Evolutionary conservation across 495 filamentous ascomycete genomes (phyloP).

Genomic region (Daldinia decipiens): DNA sequence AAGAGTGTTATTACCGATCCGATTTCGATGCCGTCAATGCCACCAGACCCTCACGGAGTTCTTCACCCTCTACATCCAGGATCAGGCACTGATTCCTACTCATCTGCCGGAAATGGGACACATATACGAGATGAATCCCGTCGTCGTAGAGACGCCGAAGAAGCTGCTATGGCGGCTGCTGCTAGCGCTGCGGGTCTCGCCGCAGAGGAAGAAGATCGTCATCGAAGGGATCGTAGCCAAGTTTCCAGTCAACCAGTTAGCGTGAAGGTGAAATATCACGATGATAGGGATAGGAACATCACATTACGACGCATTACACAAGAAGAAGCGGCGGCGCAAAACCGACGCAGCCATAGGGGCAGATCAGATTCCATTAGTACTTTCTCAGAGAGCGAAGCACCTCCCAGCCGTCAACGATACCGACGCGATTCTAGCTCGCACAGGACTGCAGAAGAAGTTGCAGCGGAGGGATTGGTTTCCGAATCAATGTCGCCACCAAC

Average conservation of each 20-base stretch:
- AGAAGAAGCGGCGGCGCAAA: constrained; percentile 73
- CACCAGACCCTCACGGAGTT: constrained; percentile 65
- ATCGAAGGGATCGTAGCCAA: constrained; percentile 49
- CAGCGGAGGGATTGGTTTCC: constrained; percentile 53
- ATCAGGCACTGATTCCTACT: constrained; percentile 67
- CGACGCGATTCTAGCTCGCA: constrained; percentile 56
- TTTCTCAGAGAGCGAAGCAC: constrained; percentile 56
- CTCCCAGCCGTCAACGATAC: constrained; percentile 54
- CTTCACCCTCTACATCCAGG: constrained; percentile 68
- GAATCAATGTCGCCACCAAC: constrained; percentile 57
- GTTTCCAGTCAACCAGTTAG: constrained; percentile 72
- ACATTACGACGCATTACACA: constrained; percentile 83
- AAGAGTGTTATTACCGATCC: constrained; percentile 49
- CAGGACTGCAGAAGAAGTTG: constrained; percentile 51
- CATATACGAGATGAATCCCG: constrained; percentile 57
- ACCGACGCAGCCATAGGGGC: constrained; percentile 46
- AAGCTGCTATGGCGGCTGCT: constrained; percentile 59
- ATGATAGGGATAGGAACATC: constrained; percentile 77
- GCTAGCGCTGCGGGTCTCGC: constrained; percentile 56
- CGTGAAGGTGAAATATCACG: constrained; percentile 82
- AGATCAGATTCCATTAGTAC: constrained; percentile 61
- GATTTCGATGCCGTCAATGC: constrained; percentile 60
- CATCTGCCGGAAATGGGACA: constrained; percentile 60
- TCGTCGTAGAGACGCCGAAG: constrained; percentile 56
- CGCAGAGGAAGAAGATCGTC: constrained; percentile 54